Percentiles rank a stretch among this genome's conserved stretches.
Evolutionary conservation across 495 filamentous ascomycete genomes (phyloP).

Genomic region (Aspergillus nidulans): DNA sequence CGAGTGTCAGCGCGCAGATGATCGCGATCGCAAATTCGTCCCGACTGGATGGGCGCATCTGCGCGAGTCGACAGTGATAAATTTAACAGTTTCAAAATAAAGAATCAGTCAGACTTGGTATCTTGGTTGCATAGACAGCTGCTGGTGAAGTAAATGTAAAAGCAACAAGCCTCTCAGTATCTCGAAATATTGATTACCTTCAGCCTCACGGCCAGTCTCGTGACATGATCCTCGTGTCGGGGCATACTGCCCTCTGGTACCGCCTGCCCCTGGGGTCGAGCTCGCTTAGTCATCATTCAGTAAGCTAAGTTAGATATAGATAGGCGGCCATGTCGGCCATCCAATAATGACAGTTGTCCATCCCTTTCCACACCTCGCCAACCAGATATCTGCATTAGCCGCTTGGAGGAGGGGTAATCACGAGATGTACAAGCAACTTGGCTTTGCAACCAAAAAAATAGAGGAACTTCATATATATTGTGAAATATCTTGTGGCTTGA

Average conservation of each 20-base stretch:
- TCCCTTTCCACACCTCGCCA: too few relatives aligned
- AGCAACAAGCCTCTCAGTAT: neutral
- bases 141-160: neutral
- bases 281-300: too few relatives aligned
- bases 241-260: too few relatives aligned
- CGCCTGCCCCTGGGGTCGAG: too few relatives aligned
- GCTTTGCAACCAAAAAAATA: neutral
- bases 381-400: neutral
- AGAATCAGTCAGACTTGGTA: neutral
- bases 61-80: neutral
- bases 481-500: too few relatives aligned
- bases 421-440: neutral
- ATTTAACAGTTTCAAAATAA: neutral
- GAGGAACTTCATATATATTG: too few relatives aligned
- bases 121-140: neutral
- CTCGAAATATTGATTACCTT: neutral
- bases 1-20: too few relatives aligned
- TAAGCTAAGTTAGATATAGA: too few relatives aligned
- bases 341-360: too few relatives aligned
- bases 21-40: too few relatives aligned
- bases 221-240: neutral
- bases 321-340: too few relatives aligned
- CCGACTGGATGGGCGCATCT: slow-evolving; percentile 7
- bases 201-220: slow-evolving; percentile 1
- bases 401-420: slow-evolving; percentile 1